Percentiles rank a stretch among this genome's conserved stretches.
Conservation (phyloP, 1,284 basidiomycete genomes). For the Papiliotrema flavescens region DNA sequence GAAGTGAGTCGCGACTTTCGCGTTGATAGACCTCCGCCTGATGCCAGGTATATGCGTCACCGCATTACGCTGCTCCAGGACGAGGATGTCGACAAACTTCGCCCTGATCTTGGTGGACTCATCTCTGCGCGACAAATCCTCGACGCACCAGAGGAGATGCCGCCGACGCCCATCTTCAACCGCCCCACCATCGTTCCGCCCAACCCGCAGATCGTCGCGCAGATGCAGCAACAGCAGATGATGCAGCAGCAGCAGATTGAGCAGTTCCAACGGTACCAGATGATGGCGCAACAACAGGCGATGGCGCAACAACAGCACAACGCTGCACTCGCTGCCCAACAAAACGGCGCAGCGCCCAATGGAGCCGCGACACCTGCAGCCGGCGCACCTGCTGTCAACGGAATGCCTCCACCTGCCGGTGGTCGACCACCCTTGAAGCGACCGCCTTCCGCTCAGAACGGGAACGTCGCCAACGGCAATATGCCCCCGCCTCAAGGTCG, state of each 20-base stretch:
- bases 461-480: background rate
- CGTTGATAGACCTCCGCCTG: background rate
- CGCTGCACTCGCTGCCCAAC: conserved; percentile 8
- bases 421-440: conserved; percentile 14
- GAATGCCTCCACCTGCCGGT: conserved; percentile 2
- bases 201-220: conserved; percentile 27
- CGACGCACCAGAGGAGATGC: conserved; percentile 37
- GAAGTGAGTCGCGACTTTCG: conserved; percentile 23
- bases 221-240: conserved; percentile 31
- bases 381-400: conserved; percentile 1
- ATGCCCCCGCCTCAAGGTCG: conserved; percentile 12
- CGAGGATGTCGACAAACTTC: conserved; percentile 39
- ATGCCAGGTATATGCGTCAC: conserved; percentile 36
- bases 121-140: conserved; percentile 27
- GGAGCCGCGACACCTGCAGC: background rate
- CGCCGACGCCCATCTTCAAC: conserved; percentile 42
- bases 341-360: background rate
- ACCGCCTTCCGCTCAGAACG: conserved; percentile 6
- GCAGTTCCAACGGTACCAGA: conserved; percentile 38
- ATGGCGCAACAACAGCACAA: conserved; percentile 32
- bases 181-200: conserved; percentile 29
- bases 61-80: conserved; percentile 38
- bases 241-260: conserved; percentile 41
- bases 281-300: conserved; percentile 36
- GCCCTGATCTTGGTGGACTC: conserved; percentile 33